Percentiles rank a stretch among this genome's conserved stretches.
Evolutionary conservation across 2,329 filamentous ascomycete genomes (phyloP).

Genomic region (Orbilia ellipsospora): DNA sequence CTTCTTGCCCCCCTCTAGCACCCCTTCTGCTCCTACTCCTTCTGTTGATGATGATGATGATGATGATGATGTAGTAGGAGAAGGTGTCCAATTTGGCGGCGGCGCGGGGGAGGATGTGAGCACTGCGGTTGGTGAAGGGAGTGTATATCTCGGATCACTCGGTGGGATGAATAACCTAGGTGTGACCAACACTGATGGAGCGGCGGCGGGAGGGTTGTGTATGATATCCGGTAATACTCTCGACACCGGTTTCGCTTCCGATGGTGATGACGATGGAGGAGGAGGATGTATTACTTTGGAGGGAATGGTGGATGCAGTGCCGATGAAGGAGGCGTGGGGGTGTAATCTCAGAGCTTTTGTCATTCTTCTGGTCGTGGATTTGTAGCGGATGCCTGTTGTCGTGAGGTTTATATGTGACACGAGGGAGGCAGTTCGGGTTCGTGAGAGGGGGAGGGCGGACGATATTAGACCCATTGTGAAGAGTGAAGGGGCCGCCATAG

Average conservation of each 20-base stretch:
- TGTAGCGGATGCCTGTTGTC: conserved; percentile 61
- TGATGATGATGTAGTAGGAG: background rate
- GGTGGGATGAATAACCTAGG: conserved; percentile 73
- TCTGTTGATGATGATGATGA: background rate
- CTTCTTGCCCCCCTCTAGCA: background rate
- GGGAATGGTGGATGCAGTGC: conserved; percentile 40
- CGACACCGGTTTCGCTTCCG: conserved; percentile 45
- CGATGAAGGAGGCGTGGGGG: conserved; percentile 67
- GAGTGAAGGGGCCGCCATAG: conserved; percentile 30
- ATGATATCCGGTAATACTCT: conserved; percentile 68
- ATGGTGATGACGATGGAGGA: conserved; percentile 37
- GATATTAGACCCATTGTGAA: conserved; percentile 29
- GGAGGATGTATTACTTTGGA: conserved; percentile 59
- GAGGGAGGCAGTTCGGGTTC: conserved; percentile 6
- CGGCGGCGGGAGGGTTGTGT: conserved; percentile 74
- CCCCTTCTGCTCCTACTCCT: no score
- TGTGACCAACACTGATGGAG: conserved; percentile 73
- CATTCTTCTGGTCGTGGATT: conserved; percentile 67
- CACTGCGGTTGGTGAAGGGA: conserved; percentile 33
- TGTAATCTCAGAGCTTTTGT: conserved; percentile 67
- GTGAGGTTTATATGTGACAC: background rate
- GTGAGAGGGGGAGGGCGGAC: conserved; percentile 17
- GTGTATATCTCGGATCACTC: conserved; percentile 66
- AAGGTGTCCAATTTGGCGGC: conserved; percentile 25
- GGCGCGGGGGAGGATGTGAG: conserved; percentile 59